Percentiles rank a stretch among this genome's conserved stretches.
phyloP scores from a whole-genome alignment of 441 rosid species.

The Iberis amara region DNA sequence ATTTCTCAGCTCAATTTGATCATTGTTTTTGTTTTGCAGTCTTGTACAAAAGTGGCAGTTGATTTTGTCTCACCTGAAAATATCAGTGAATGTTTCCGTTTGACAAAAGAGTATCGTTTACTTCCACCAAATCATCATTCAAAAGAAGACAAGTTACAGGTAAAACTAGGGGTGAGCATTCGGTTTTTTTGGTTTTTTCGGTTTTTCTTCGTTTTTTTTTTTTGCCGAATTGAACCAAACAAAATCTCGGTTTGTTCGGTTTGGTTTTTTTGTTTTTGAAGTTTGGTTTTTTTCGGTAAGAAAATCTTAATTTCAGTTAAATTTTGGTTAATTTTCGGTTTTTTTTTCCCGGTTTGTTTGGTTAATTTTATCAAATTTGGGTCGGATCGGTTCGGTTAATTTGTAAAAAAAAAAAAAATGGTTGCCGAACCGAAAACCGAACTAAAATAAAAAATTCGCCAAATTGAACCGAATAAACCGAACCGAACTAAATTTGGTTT shows the following conservation, averaged over 20 bases:
- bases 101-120: constrained; percentile 71
- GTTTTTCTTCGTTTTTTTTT: not conserved
- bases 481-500: too few species aligned
- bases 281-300: too few species aligned
- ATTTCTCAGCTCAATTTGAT: not conserved
- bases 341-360: not conserved
- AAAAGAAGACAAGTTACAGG: constrained; percentile 83
- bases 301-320: too few species aligned
- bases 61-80: constrained; percentile 88
- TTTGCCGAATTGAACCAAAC: too few species aligned
- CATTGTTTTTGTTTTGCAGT: constrained; percentile 34
- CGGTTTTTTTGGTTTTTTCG: not conserved
- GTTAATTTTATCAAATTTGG: not conserved
- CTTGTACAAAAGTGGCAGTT: constrained; percentile 81
- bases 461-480: too few species aligned
- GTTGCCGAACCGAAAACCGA: not conserved
- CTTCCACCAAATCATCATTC: constrained; percentile 63
- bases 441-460: too few species aligned
- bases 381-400: too few species aligned
- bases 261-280: too few species aligned
- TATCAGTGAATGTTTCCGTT: constrained; percentile 55
- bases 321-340: not conserved
- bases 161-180: not conserved
- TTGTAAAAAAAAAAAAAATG: too few species aligned
- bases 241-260: too few species aligned